A percentile compares a stretch with the other conserved stretches of the same genome.
phyloP scores from a whole-genome alignment of 2,329 filamentous ascomycete genomes.

The Madurella mycetomatis region DNA sequence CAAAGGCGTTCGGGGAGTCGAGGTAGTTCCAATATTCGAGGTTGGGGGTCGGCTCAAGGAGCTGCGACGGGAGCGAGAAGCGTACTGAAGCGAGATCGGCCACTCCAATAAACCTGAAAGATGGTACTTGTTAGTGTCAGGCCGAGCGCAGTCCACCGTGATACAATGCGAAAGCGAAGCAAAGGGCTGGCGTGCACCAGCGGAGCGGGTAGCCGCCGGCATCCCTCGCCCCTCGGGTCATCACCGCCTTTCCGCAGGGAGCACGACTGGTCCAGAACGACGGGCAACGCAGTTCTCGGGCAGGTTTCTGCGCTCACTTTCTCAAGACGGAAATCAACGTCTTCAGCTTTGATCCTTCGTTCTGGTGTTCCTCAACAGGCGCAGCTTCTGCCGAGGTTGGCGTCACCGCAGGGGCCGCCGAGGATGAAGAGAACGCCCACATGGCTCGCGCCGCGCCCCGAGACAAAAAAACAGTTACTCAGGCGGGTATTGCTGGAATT shows the following conservation, averaged over 20 bases:
- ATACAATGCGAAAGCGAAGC: neutral
- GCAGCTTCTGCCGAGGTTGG: slow-evolving; percentile 20
- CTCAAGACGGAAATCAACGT: slow-evolving; percentile 84
- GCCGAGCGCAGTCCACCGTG: neutral
- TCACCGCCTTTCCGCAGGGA: neutral
- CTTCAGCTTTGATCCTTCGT: slow-evolving; percentile 82
- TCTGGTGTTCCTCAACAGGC: slow-evolving; percentile 47
- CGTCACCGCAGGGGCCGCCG: slow-evolving; percentile 17
- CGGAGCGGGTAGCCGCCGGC: neutral
- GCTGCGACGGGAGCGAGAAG: slow-evolving; percentile 91
- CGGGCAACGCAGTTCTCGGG: neutral
- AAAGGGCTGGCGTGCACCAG: neutral
- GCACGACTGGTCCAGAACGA: slow-evolving; percentile 18
- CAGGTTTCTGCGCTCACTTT: slow-evolving; percentile 56
- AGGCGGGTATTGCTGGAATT: neutral
- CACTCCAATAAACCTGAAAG: slow-evolving; percentile 83
- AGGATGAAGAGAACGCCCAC: slow-evolving; percentile 18
- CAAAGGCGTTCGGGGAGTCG: slow-evolving; percentile 87
- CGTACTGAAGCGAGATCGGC: slow-evolving; percentile 91
- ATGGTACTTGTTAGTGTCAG: slow-evolving; percentile 27
- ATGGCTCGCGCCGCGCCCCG: slow-evolving; percentile 5
- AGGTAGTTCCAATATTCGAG: slow-evolving; percentile 99
- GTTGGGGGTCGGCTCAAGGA: slow-evolving; percentile 93
- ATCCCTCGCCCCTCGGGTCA: neutral
- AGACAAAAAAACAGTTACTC: neutral